Conservation (phyloP, 1,139 yeast genomes). For the Candida anutae region DNA sequence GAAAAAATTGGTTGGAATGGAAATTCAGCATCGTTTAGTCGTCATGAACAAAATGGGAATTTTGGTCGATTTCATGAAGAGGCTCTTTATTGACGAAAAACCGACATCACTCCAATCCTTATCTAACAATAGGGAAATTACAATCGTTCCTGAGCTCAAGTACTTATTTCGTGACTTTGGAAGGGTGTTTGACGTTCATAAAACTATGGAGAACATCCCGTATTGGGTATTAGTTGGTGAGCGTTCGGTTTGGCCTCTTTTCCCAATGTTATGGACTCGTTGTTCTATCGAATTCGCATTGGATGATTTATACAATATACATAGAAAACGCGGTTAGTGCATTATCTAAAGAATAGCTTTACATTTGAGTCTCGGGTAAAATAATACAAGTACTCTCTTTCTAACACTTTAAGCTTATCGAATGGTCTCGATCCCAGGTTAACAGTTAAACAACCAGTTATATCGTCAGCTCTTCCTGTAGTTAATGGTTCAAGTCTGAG, state of each 20-base stretch:
- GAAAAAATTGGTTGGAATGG: slow-evolving; percentile 41
- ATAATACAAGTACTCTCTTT: slow-evolving; percentile 59
- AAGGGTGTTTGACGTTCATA: slow-evolving; percentile 68
- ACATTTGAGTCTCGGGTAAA: slow-evolving; percentile 49
- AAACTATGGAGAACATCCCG: slow-evolving; percentile 62
- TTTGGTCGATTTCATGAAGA: slow-evolving; percentile 59
- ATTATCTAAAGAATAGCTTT: slow-evolving; percentile 37
- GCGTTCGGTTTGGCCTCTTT: slow-evolving; percentile 86
- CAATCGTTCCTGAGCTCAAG: slow-evolving; percentile 82
- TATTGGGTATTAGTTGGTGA: slow-evolving; percentile 93
- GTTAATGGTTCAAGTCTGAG: slow-evolving; percentile 55
- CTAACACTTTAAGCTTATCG: slow-evolving; percentile 27
- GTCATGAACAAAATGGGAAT: slow-evolving; percentile 75
- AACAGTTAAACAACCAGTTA: slow-evolving; percentile 64
- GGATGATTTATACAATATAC: slow-evolving; percentile 61
- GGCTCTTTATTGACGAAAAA: slow-evolving; percentile 82
- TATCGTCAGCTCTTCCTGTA: slow-evolving; percentile 79
- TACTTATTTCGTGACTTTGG: slow-evolving; percentile 63
- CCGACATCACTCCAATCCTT: slow-evolving; percentile 58
- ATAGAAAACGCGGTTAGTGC: slow-evolving; percentile 24
- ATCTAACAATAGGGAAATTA: slow-evolving; percentile 58
- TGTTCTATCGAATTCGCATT: slow-evolving; percentile 86
- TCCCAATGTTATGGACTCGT: slow-evolving; percentile 79
- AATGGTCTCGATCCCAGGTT: slow-evolving; percentile 35
- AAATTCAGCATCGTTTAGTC: slow-evolving; percentile 76